phyloP scores from a whole-genome alignment of 768 basidiomycete species.

The Stropharia rugosoannulata region DNA sequence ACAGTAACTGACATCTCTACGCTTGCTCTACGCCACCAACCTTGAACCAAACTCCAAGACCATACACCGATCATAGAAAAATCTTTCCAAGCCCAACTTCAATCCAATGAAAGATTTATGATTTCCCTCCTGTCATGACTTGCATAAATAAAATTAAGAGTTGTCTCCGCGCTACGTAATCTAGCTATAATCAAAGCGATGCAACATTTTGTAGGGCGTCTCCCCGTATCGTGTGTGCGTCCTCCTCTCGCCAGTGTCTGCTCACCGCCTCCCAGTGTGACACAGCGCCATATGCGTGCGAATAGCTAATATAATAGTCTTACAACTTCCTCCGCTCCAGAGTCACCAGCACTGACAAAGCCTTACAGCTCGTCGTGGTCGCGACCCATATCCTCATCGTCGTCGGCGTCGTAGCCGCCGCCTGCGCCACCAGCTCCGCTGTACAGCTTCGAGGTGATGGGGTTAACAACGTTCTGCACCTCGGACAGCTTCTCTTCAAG shows the following conservation, averaged over 20 bases:
- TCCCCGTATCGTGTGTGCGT: neutral
- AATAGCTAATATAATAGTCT: constrained; percentile 7
- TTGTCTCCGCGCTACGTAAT: neutral
- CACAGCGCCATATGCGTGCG: constrained; percentile 5
- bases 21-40: too few relatives aligned
- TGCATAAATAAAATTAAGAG: neutral
- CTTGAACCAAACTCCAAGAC: too few relatives aligned
- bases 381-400: constrained; percentile 39
- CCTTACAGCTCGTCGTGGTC: constrained; percentile 50
- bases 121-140: too few relatives aligned
- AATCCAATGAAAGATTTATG: too few relatives aligned
- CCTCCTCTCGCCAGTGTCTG: neutral
- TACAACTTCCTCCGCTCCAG: neutral
- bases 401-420: constrained; percentile 29
- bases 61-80: too few relatives aligned
- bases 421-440: constrained; percentile 32
- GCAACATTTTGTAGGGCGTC: constrained; percentile 4
- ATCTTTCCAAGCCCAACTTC: too few relatives aligned
- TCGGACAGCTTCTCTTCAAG: constrained; percentile 89
- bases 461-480: constrained; percentile 73
- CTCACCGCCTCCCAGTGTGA: neutral
- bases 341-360: too few relatives aligned
- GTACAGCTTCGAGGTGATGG: constrained; percentile 86
- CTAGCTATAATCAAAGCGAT: constrained; percentile 5
- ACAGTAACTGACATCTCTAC: too few relatives aligned